These are phyloP conservation scores for Noccaea caerulescens DNA, from an alignment of 345 rosid genomes.

Conservation along the genomic window DNA sequence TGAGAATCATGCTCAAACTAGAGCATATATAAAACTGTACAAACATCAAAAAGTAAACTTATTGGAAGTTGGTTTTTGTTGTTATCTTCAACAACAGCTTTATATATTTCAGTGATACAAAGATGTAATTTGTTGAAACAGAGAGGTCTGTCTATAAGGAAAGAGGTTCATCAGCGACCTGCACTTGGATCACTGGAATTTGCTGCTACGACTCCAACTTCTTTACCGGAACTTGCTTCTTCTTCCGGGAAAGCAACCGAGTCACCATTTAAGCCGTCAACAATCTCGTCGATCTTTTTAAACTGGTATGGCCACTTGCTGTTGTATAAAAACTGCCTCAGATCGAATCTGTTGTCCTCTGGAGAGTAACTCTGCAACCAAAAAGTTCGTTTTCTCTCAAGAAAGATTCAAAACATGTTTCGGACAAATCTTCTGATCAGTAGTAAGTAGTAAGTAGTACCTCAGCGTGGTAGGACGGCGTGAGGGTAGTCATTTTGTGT, in stretches of 20 bases:
- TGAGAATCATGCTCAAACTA: not conserved
- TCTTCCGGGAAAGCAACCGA: conserved; percentile 53
- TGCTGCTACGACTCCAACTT: conserved; percentile 71
- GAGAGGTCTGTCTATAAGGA: not conserved
- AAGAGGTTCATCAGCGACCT: conserved; percentile 48
- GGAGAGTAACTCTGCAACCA: conserved; percentile 84
- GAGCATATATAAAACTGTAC: not conserved
- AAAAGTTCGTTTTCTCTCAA: not conserved
- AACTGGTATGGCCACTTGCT: conserved; percentile 87
- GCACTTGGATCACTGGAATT: conserved; percentile 68
- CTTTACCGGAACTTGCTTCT: conserved; percentile 35
- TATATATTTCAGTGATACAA: not conserved
- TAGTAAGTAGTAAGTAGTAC: conserved; percentile 44
- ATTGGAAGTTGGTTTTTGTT: not conserved
- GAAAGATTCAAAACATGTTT: conserved; percentile 6
- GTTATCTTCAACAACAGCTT: not conserved
- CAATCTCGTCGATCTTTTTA: conserved; percentile 83
- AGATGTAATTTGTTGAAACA: conserved; percentile 17
- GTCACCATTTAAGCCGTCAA: conserved; percentile 60
- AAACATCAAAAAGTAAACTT: not conserved
- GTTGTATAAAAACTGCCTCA: conserved; percentile 88
- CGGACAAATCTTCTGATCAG: not conserved
- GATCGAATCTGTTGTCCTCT: conserved; percentile 89
- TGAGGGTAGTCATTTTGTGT: conserved; percentile 92
- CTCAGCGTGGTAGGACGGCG: conserved; percentile 98